Base-by-base conservation (phyloP, 192 early-diverging fungal genomes). In the Linnemannia schmuckeri region DNA sequence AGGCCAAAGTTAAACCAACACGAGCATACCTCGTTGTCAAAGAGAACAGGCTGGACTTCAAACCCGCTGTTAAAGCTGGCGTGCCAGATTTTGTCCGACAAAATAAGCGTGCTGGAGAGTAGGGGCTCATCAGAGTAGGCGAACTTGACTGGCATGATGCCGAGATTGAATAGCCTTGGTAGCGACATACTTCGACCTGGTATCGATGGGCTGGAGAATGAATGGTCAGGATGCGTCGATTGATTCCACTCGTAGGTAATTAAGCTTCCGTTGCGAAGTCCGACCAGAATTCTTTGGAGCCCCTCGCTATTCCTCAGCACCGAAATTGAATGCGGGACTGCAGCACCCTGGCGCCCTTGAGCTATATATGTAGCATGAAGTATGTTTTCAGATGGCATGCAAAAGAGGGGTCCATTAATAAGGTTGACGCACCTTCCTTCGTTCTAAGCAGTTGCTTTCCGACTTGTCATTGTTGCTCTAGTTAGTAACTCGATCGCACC, bases 71-170 rank as follows among this genome's bases (percentile, higher is more conserved):
- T 38, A 46, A 75, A 78, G 2, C 15, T 44, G 0, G 76, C 76
- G 33, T 75, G 75, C 85, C 85, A 87, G 20, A 81, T 68, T 22
- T 69, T 77, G 72, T 87, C 85, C 1, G 85, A 81, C 22, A 87
- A 40, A 37, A 87, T 63, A 22, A 87, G 42, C 4, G 72, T 55
- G 4, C 27, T 52, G 7, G 75, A 74, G 12, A 44, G 42, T 15
- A n/a, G 17, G n/a, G 41, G 18, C 20, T 49, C 30, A 27, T 20
- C 27, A 27, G 85, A 72, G 42, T 30, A 46, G 13, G 63, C 57
- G 37, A 77, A 81, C 41, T 77, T 81, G 44, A 87, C 76, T 0
- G 85, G 85, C 63, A 81, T 30, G 0, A 87, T 20, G 0, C 85
- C 85, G 2, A 87, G 30, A 35, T 76, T 81, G 57, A 69, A 87